Base-by-base conservation (phyloP, 2,329 filamentous ascomycete species). In the Pyrenochaeta sp. region DNA sequence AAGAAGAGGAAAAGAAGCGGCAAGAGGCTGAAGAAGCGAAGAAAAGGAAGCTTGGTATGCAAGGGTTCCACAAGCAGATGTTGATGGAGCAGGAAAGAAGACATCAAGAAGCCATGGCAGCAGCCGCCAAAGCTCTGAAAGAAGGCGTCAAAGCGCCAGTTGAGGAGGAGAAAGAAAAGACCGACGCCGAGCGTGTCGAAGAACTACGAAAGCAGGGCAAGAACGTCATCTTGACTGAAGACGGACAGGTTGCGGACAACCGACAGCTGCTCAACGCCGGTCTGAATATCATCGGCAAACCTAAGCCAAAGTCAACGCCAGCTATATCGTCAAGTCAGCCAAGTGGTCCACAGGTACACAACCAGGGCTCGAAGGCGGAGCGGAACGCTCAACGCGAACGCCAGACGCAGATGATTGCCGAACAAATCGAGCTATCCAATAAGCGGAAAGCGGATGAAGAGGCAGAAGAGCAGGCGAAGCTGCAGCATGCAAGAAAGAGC, bases 231-330 rank as follows among this genome's bases (percentile, higher is more conserved):
- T 78, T 94, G 68, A 94, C 94, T 69, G 91, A 95, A 60, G 91
- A 95, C 39, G 91, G 91, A 0, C 87, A 93, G 72, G 88, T 95
- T 1, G 89, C 92, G 27, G 91, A 96, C 74, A 94, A 93, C 81
- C 84, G 91, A n/a, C 89, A 95, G 74, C 81, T 95, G 8, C 84
- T 96, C 6, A 84, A 81, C 46, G 90, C 91, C 6, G 91, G 91
- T 27, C 82, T 96, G 50, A 96, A 96, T 68, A 79, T 95, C 19
- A 84, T 84, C 49, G 81, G 84, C 0, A 89, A 86, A 73, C 88
- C 88, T 66, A 88, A 87, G 73, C 72, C 78, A 32, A 55, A 73
- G 24, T 66, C 70, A 22, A 68, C 67, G 2, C 66, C 72, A 7
- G 69, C 70, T 39, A 56, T 39, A 2, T 45, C 52, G 3, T 68